Evolutionary conservation across 345 rosid species (phyloP), one percentile per base, ranked within the genome.

Genomic region (Salix dunnii): DNA sequence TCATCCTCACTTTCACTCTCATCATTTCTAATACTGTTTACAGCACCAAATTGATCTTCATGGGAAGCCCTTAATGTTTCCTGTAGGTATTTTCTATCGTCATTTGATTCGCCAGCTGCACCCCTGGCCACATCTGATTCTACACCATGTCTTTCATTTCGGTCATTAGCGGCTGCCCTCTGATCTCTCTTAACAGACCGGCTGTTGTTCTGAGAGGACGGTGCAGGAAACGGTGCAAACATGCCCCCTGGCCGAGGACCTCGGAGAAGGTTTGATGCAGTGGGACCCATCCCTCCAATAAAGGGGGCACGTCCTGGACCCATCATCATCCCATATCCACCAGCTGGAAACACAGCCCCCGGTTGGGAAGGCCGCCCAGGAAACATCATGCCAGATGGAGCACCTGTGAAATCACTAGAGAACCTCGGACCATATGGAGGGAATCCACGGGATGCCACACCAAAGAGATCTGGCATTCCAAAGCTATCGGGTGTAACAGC

Each of bases 301-400:
- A 84, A 91, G 27, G 94, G 94, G 5, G 86, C 90, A 36, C 97
- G 97, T 74, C 92, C 96, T 16, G 89, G 80, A 72, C 97, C 97
- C 92, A 91, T 89, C 96, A 94, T 92, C 97, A 94, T 92, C 71
- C 97, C 97, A 80, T 86, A 89, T 30, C 99, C 97, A 68, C 92
- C 94, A 76, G 80, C 71, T 38, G 97, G 96, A 87, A 96, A 96
- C 78, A 86, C 80, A 62, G 75, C 48, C 74, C 96, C 91, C 17
- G 93, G 92, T 77, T 93, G 99, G 66, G 94, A 88, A 79, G 98
- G 98, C 80, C 98, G 86, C 53, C 97, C 97, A 5, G 91, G 97
- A 83, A 90, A 96, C 97, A 94, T 92, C 97, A 94, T 92, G 70
- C 97, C 95, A 17, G 93, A 78, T 76, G 83, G 78, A 9, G 93